Base-by-base conservation (phyloP, 371 early-diverging fungal genomes). In the Gilbertella persicaria region DNA sequence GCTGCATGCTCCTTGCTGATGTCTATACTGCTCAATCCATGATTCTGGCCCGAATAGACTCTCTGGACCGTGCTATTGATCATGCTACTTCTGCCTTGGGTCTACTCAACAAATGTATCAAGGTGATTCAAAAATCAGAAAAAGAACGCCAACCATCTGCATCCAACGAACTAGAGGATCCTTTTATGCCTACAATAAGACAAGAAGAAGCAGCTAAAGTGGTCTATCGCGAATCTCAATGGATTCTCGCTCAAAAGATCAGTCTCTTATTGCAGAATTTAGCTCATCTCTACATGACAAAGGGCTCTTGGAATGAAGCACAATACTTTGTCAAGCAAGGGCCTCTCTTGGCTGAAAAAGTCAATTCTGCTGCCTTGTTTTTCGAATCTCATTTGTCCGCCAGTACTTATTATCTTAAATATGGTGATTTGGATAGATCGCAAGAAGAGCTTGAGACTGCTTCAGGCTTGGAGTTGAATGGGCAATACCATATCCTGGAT, bases 281-380 rank as follows among this genome's bases (percentile, higher is more conserved):
- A 5, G 76, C 81, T 1, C 53, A 58, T 9, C 49, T 90, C 4
- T 79, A 84, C 39, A 55, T 85, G 21, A 37, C 67, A 0, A 85
- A 84, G 1, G 93, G 93, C 0, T 85, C 90, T 5, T 68, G 79
- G 42, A 64, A 72, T 21, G 88, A 91, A 50, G 82, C 87, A 0
- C 82, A 87, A 37, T 87, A 89, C 55, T 89, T 82, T 64, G 60
- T 84, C 14, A 62, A 72, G 21, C 79, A 85, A 50, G 89, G 85
- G 0, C 63, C 78, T 30, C 55, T 63, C 9, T 65, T 89, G 12
- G 83, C 88, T 1, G 67, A 65, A 30, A 66, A 69, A 5, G 67
- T 82, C 5, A 69, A 65, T 14, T 82, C 90, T 0, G 62, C 68
- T 5, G 50, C 65, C 8, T 75, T 75, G 41, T 51, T 61, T 13